These are phyloP conservation scores for Aspergillus fischeri DNA, from an alignment of 2,329 filamentous ascomycete genomes.

Conservation along the genomic window DNA sequence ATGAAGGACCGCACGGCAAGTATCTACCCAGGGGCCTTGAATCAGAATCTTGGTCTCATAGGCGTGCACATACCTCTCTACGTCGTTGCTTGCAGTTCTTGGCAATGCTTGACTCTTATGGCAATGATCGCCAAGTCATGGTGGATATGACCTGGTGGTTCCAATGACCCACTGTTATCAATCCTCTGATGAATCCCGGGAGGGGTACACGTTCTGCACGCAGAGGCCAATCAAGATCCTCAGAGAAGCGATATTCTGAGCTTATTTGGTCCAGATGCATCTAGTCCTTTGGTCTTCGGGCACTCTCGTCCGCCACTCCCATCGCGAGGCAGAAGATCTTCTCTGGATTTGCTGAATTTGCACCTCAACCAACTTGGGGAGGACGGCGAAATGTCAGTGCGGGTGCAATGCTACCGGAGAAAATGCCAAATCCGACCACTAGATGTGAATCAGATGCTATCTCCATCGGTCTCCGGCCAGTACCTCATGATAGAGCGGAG, in stretches of 20 bases:
- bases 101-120: neutral
- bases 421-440: neutral
- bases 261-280: neutral
- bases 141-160: neutral
- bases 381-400: neutral
- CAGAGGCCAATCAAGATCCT: neutral
- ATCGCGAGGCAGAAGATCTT: neutral
- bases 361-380: neutral
- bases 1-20: neutral
- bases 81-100: neutral
- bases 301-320: no score
- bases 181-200: neutral
- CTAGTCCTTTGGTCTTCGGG: neutral
- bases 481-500: neutral
- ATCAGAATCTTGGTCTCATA: neutral
- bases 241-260: neutral
- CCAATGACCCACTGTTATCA: neutral
- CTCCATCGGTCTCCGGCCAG: neutral
- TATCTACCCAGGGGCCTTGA: neutral
- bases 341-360: neutral
- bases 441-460: neutral
- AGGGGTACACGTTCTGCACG: neutral
- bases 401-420: neutral
- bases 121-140: neutral
- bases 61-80: neutral